Conservation (phyloP, 2,329 filamentous ascomycete genomes). For the Talaromyces sp. region DNA sequence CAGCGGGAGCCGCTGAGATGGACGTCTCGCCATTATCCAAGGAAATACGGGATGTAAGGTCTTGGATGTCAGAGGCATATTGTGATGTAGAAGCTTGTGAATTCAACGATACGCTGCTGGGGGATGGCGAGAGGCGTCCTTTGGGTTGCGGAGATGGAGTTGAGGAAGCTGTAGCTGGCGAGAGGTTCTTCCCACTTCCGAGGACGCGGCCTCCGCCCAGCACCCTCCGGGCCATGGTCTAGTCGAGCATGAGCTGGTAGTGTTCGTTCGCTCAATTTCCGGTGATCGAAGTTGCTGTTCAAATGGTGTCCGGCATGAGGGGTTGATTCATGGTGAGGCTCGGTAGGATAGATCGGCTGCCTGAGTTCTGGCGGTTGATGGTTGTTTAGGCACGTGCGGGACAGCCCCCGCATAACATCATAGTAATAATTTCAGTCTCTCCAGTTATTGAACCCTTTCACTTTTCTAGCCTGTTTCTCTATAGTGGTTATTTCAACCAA, state of each 20-base stretch:
- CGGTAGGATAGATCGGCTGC: background rate
- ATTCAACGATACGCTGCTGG: slow-evolving; percentile 71
- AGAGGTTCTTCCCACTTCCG: slow-evolving; percentile 77
- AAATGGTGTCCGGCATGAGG: background rate
- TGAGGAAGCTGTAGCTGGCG: slow-evolving; percentile 54
- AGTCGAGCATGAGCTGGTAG: slow-evolving; percentile 31
- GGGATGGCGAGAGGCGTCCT: slow-evolving; percentile 53
- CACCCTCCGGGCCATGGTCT: slow-evolving; percentile 73
- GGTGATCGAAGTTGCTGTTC: background rate
- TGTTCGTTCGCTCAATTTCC: slow-evolving; percentile 8
- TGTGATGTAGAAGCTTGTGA: slow-evolving; percentile 70
- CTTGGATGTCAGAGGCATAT: slow-evolving; percentile 66
- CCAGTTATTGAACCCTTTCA: no score
- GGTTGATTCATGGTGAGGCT: background rate
- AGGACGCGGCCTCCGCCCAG: slow-evolving; percentile 88
- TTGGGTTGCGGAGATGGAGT: slow-evolving; percentile 39
- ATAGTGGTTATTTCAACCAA: no score
- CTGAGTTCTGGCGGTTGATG: slow-evolving; percentile 6
- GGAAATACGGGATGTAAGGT: slow-evolving; percentile 76
- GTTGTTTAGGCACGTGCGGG: slow-evolving; percentile 9
- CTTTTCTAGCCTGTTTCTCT: no score
- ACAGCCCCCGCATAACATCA: slow-evolving; percentile 2
- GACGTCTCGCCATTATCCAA: slow-evolving; percentile 56
- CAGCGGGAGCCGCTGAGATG: slow-evolving; percentile 45
- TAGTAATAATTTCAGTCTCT: no score